Evolutionary conservation across 768 basidiomycete species (phyloP).

Genomic region (Agaricus sinodeliciosus): DNA sequence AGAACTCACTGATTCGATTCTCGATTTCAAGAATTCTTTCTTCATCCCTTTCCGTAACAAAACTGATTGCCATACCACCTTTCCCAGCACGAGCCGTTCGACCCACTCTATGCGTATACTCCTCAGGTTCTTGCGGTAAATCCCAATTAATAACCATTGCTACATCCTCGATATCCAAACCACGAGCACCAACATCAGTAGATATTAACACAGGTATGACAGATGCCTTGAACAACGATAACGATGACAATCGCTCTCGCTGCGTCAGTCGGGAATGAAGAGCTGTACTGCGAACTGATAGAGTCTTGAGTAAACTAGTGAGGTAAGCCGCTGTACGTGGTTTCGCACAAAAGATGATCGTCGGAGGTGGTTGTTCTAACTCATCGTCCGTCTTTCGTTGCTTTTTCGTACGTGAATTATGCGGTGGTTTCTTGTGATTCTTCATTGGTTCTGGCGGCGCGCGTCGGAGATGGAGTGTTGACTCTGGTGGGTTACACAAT

Average conservation of each 20-base stretch:
- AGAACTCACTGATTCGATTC: constrained; percentile 69
- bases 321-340: constrained; percentile 89
- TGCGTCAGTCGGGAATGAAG: constrained; percentile 94
- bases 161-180: constrained; percentile 94
- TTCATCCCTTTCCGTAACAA: constrained; percentile 92
- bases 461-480: constrained; percentile 60
- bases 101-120: constrained; percentile 95
- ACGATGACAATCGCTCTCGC: constrained; percentile 75
- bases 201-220: constrained; percentile 89
- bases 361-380: constrained; percentile 79
- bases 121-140: constrained; percentile 81
- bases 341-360: constrained; percentile 89
- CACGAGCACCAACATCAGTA: constrained; percentile 93
- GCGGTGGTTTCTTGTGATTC: constrained; percentile 19
- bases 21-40: constrained; percentile 80
- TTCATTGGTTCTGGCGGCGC: constrained; percentile 49
- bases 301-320: constrained; percentile 66
- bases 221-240: constrained; percentile 81
- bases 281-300: constrained; percentile 79
- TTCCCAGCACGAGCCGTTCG: constrained; percentile 87
- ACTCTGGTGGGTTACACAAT: constrained; percentile 83
- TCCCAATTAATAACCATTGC: constrained; percentile 98
- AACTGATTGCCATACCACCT: constrained; percentile 86
- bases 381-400: constrained; percentile 34
- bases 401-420: constrained; percentile 23